phyloP scores from a whole-genome alignment of 139 green algal genomes.

The Chlorella sp. region DNA sequence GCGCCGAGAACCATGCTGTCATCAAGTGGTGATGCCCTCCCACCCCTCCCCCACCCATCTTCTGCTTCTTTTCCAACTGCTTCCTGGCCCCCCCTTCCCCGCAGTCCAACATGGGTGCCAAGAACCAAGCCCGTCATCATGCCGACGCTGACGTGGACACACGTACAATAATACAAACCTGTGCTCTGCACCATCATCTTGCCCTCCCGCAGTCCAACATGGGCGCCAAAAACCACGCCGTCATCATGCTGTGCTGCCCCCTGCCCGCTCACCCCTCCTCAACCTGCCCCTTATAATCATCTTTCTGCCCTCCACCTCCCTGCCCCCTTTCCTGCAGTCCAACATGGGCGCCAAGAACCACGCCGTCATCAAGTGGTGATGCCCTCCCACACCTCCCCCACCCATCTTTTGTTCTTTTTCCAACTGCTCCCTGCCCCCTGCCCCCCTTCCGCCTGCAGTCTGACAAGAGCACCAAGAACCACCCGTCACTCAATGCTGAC shows the following conservation, averaged over 20 bases:
- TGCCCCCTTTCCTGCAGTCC: slow-evolving; percentile 65
- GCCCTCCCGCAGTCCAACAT: too few species aligned
- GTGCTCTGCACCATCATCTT: too few species aligned
- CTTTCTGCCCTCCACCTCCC: too few species aligned
- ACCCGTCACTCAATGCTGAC: slow-evolving; percentile 92
- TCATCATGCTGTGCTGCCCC: too few species aligned
- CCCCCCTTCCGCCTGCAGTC: slow-evolving; percentile 60
- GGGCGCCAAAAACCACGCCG: too few species aligned
- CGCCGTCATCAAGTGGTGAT: slow-evolving; percentile 92
- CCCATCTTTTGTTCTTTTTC: not conserved
- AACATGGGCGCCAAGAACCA: slow-evolving; percentile 99
- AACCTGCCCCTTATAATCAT: not conserved
- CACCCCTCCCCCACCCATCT: not conserved
- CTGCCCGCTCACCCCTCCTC: too few species aligned
- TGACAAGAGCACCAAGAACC: slow-evolving; percentile 98
- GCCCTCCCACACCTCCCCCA: not conserved
- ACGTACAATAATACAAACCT: too few species aligned
- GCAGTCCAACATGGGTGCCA: slow-evolving; percentile 95
- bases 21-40: too few species aligned
- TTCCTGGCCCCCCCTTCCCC: too few species aligned
- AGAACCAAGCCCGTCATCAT: slow-evolving; percentile 98
- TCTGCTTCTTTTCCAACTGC: not conserved
- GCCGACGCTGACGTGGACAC: too few species aligned
- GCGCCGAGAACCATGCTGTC: too few species aligned
- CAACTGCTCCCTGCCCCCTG: too few species aligned